These are phyloP conservation scores for Aspergillus panamensis DNA, from an alignment of 495 filamentous ascomycete genomes.

Conservation along the genomic window DNA sequence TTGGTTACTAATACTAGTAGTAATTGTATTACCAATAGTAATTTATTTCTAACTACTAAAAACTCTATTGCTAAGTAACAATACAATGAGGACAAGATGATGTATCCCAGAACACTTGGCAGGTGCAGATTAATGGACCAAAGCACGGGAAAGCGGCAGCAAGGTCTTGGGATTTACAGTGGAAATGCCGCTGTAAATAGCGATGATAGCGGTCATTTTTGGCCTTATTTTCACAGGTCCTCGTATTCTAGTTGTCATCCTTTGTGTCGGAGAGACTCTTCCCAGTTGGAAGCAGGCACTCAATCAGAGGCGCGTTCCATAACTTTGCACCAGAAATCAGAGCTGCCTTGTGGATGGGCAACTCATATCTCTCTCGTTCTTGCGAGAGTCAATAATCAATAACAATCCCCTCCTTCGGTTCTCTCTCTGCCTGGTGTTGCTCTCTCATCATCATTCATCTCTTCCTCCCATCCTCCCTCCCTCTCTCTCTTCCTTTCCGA, in stretches of 20 bases:
- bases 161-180: not conserved
- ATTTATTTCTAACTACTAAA: not conserved
- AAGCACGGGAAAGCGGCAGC: not conserved
- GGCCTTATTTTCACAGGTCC: constrained; percentile 6
- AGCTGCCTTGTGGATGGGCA: not conserved
- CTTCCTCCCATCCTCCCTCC: constrained; percentile 3
- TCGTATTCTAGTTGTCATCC: constrained; percentile 7
- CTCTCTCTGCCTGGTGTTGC: not conserved
- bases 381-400: not conserved
- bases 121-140: not conserved
- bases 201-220: constrained; percentile 10
- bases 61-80: not conserved
- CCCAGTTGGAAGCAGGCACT: not conserved
- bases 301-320: not conserved
- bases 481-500: constrained; percentile 6
- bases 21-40: no score
- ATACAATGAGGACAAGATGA: not conserved
- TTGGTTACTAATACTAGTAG: no score
- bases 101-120: not conserved
- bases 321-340: not conserved
- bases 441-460: not conserved
- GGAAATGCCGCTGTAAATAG: not conserved
- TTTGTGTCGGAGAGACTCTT: constrained; percentile 1
- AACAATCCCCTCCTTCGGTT: constrained; percentile 6
- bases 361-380: not conserved